Conservation (phyloP, 371 early-diverging fungal genomes). For the Mortierella sp. region DNA sequence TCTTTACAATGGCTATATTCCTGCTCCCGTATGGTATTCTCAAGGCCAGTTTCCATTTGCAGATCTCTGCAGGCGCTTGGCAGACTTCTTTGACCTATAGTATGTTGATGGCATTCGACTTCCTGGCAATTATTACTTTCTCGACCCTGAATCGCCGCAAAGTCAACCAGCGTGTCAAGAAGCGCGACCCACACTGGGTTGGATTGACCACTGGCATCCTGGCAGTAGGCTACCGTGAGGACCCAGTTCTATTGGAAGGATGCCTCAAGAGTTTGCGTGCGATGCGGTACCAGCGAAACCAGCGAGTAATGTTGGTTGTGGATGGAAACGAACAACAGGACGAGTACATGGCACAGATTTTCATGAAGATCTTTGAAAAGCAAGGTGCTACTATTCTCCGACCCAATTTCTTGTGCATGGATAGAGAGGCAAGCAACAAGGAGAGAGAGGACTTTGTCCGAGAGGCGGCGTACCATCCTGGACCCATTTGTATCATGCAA, state of each 20-base stretch:
- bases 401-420: constrained; percentile 63
- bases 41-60: constrained; percentile 49
- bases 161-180: constrained; percentile 34
- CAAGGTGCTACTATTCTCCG: constrained; percentile 59
- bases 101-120: constrained; percentile 49
- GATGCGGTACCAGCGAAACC: constrained; percentile 66
- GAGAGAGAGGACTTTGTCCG: constrained; percentile 40
- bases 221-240: constrained; percentile 76
- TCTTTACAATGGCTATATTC: constrained; percentile 40
- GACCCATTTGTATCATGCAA: constrained; percentile 66
- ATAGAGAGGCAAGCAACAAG: constrained; percentile 35
- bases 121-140: constrained; percentile 36
- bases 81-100: constrained; percentile 50
- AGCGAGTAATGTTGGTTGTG: constrained; percentile 68
- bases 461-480: constrained; percentile 58
- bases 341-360: constrained; percentile 71
- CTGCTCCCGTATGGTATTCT: constrained; percentile 33
- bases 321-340: constrained; percentile 73
- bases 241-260: constrained; percentile 64
- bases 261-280: constrained; percentile 68
- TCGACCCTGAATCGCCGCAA: constrained; percentile 38
- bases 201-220: constrained; percentile 58
- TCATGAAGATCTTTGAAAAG: constrained; percentile 66
- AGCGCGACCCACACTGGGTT: constrained; percentile 28
- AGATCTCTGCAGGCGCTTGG: constrained; percentile 45